phyloP scores from a whole-genome alignment of 805 yeast species.

The Sugiyamaella chiloensis region DNA sequence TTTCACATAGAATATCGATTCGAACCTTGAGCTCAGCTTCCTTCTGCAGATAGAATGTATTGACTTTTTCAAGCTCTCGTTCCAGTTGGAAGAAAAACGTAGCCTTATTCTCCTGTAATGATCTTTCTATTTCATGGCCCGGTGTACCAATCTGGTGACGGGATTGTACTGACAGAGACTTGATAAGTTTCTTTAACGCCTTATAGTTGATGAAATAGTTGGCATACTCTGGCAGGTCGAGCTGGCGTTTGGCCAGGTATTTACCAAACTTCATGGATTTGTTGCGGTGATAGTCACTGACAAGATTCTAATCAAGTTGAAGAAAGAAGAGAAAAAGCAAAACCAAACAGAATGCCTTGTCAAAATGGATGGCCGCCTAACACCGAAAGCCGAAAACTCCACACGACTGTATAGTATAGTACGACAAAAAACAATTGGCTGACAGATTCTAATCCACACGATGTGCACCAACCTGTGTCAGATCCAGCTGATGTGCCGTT shows the following conservation, averaged over 20 bases:
- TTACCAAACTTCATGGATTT: slow-evolving; percentile 90
- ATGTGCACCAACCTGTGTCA: too few relatives aligned
- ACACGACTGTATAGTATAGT: too few relatives aligned
- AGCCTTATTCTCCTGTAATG: slow-evolving; percentile 85
- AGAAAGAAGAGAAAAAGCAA: too few relatives aligned
- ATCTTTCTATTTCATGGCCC: slow-evolving; percentile 41
- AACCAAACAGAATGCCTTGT: too few relatives aligned
- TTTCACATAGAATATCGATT: slow-evolving; percentile 69
- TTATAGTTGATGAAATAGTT: slow-evolving; percentile 93
- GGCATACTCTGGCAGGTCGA: slow-evolving; percentile 92
- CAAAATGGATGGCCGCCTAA: too few relatives aligned
- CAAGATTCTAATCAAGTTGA: too few relatives aligned
- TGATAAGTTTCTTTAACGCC: slow-evolving; percentile 86
- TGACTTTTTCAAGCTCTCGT: slow-evolving; percentile 93
- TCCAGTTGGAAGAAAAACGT: slow-evolving; percentile 84
- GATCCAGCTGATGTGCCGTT: too few relatives aligned
- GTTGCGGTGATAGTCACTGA: too few relatives aligned
- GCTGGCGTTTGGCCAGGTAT: slow-evolving; percentile 86
- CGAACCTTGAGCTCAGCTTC: slow-evolving; percentile 83
- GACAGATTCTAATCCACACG: too few relatives aligned
- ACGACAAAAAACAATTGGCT: too few relatives aligned
- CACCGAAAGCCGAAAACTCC: too few relatives aligned
- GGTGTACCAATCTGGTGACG: slow-evolving; percentile 28
- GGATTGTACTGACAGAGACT: slow-evolving; percentile 59
- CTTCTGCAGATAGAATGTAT: slow-evolving; percentile 84